Percentiles rank a stretch among this genome's conserved stretches.
Evolutionary conservation across 768 basidiomycete species (phyloP).

Genomic region (Leccinum imitatum): DNA sequence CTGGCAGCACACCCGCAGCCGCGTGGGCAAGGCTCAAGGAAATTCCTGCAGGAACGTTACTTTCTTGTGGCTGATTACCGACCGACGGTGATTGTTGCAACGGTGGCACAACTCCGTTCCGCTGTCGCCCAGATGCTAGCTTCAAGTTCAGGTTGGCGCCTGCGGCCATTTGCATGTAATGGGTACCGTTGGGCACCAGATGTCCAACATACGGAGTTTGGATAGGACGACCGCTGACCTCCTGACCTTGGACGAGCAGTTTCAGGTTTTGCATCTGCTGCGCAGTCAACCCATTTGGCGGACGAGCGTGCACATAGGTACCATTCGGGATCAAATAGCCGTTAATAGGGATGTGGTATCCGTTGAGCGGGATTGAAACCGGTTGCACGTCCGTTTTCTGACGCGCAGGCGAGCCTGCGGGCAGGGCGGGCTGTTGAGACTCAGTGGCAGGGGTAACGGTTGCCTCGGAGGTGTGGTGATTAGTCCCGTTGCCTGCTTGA

Average conservation of each 20-base stretch:
- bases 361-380: slow-evolving; percentile 39
- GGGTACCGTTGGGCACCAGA: slow-evolving; percentile 25
- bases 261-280: slow-evolving; percentile 66
- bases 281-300: slow-evolving; percentile 42
- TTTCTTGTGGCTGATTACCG: slow-evolving; percentile 24
- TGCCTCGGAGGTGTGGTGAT: slow-evolving; percentile 25
- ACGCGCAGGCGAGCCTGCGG: slow-evolving; percentile 40
- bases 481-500: slow-evolving; percentile 27
- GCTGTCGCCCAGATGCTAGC: slow-evolving; percentile 39
- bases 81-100: slow-evolving; percentile 26
- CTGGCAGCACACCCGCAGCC: slow-evolving; percentile 40
- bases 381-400: slow-evolving; percentile 49
- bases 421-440: slow-evolving; percentile 23
- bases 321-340: slow-evolving; percentile 37
- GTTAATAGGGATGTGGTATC: slow-evolving; percentile 50
- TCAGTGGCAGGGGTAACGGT: slow-evolving; percentile 16
- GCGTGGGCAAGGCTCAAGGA: slow-evolving; percentile 33
- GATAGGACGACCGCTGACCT: slow-evolving; percentile 41
- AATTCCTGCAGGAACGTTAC: slow-evolving; percentile 30
- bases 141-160: slow-evolving; percentile 36
- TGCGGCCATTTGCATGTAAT: slow-evolving; percentile 29
- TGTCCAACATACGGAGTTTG: slow-evolving; percentile 33
- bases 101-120: slow-evolving; percentile 32
- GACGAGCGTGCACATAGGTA: slow-evolving; percentile 36
- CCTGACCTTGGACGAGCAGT: slow-evolving; percentile 47